Evolutionary conservation across 1,139 yeast genomes (phyloP).

Genomic region (Yamadazyma atmosphaerica): DNA sequence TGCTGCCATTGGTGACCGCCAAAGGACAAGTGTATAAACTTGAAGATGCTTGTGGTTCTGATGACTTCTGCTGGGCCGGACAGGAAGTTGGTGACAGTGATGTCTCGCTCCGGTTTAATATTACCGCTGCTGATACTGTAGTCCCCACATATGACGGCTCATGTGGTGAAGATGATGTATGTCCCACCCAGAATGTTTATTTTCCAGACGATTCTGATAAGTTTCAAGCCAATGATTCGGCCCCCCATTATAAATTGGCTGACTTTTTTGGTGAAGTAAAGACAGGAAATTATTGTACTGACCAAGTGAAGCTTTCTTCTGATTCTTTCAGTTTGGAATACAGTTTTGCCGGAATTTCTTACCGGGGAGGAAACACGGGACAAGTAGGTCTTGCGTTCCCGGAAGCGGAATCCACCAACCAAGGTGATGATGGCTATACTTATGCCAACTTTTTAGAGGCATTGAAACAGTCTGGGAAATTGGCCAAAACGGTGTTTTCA

Average conservation of each 20-base stretch:
- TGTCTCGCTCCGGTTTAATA: too few species aligned
- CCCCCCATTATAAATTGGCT: neutral
- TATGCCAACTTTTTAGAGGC: neutral
- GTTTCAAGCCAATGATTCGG: neutral
- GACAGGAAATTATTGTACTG: neutral
- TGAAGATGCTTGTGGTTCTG: too few species aligned
- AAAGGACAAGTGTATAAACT: too few species aligned
- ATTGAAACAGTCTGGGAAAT: neutral
- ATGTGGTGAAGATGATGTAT: too few species aligned
- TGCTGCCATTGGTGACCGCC: too few species aligned
- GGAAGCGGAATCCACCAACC: neutral
- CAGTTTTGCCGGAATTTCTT: neutral
- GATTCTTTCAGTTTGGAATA: neutral
- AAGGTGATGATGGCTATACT: neutral
- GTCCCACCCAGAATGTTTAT: too few species aligned
- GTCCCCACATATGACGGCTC: too few species aligned
- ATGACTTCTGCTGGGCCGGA: too few species aligned
- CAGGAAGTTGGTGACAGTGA: too few species aligned
- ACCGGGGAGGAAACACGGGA: neutral
- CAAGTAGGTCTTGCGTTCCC: neutral
- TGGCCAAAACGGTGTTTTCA: neutral
- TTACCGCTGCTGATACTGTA: too few species aligned
- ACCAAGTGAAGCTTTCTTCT: neutral
- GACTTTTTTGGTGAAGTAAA: too few species aligned
- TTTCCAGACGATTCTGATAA: neutral